phyloP scores from a whole-genome alignment of 139 green algal genomes.

The Pycnococcus provasolii region DNA sequence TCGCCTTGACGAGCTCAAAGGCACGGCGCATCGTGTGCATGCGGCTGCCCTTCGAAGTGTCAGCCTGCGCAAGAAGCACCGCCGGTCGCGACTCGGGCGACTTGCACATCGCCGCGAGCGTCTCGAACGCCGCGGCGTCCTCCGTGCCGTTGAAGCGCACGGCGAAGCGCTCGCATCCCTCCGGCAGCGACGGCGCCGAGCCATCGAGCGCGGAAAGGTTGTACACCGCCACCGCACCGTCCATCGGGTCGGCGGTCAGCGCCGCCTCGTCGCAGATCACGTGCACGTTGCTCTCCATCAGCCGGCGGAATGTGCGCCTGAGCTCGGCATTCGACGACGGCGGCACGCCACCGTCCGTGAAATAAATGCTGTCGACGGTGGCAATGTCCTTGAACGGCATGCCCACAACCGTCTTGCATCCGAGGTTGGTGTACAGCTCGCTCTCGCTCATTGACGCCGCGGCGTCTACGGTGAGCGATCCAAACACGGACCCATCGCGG shows the following conservation, averaged over 20 bases:
- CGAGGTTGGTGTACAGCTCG: slow-evolving; percentile 72
- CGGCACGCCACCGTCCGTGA: slow-evolving; percentile 45
- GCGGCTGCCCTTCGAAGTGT: slow-evolving; percentile 40
- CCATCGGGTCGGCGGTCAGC: slow-evolving; percentile 58
- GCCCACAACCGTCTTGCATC: slow-evolving; percentile 86
- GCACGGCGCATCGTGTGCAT: slow-evolving; percentile 75
- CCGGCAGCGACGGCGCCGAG: slow-evolving; percentile 33
- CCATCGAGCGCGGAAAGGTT: slow-evolving; percentile 15
- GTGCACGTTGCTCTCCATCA: slow-evolving; percentile 62
- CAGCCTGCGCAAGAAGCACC: slow-evolving; percentile 52
- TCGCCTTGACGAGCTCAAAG: slow-evolving; percentile 66
- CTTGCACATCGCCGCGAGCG: slow-evolving; percentile 40
- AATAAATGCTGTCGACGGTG: slow-evolving; percentile 77
- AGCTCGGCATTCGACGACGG: slow-evolving; percentile 23
- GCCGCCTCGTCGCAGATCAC: slow-evolving; percentile 59
- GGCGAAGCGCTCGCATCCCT: slow-evolving; percentile 58
- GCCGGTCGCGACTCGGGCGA: slow-evolving; percentile 35
- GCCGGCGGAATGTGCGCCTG: slow-evolving; percentile 52
- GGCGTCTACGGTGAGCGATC: slow-evolving; percentile 42
- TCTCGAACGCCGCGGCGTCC: slow-evolving; percentile 42
- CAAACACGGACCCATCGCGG: slow-evolving; percentile 65
- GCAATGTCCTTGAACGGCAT: slow-evolving; percentile 99
- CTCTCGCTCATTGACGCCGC: slow-evolving; percentile 39
- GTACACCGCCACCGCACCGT: slow-evolving; percentile 53
- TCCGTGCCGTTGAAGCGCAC: slow-evolving; percentile 77